phyloP scores from a whole-genome alignment of 305 asterid genomes.

The Vinca major region DNA sequence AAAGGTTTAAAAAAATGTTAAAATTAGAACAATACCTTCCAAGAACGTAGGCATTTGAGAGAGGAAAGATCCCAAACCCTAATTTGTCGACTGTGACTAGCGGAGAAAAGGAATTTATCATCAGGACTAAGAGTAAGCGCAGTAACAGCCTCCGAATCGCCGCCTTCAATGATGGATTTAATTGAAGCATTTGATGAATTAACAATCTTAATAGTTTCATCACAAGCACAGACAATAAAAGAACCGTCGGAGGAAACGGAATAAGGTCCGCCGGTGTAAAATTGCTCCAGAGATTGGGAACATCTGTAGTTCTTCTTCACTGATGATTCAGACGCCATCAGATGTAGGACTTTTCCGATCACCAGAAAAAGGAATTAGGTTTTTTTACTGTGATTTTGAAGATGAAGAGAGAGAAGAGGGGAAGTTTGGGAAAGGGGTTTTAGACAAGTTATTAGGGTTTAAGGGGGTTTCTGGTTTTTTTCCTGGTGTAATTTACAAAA shows the following conservation, averaged over 20 bases:
- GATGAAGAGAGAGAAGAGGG: too few relatives aligned
- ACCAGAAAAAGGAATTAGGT: not conserved
- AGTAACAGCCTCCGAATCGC: slow-evolving; percentile 77
- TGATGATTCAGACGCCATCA: slow-evolving; percentile 23
- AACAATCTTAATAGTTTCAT: slow-evolving; percentile 58
- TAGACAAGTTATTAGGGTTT: too few relatives aligned
- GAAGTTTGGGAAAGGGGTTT: too few relatives aligned
- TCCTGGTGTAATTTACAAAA: too few relatives aligned
- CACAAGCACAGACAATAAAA: slow-evolving; percentile 75
- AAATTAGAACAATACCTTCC: slow-evolving; percentile 51
- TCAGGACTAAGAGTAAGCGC: slow-evolving; percentile 69
- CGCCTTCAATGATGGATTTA: slow-evolving; percentile 79
- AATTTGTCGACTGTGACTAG: slow-evolving; percentile 89
- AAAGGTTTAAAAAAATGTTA: too few relatives aligned
- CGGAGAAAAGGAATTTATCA: slow-evolving; percentile 56
- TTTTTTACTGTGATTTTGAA: not conserved
- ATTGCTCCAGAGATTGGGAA: slow-evolving; percentile 65
- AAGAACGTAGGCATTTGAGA: slow-evolving; percentile 76
- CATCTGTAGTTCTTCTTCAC: slow-evolving; percentile 66
- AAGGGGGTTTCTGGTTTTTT: too few relatives aligned
- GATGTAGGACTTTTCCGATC: not conserved
- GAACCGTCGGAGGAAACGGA: slow-evolving; percentile 76
- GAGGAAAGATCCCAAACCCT: slow-evolving; percentile 83
- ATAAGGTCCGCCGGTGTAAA: slow-evolving; percentile 84
- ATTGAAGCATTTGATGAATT: slow-evolving; percentile 64